Evolutionary conservation across 345 rosid genomes (phyloP).

Genomic region (Hirschfeldia incana): DNA sequence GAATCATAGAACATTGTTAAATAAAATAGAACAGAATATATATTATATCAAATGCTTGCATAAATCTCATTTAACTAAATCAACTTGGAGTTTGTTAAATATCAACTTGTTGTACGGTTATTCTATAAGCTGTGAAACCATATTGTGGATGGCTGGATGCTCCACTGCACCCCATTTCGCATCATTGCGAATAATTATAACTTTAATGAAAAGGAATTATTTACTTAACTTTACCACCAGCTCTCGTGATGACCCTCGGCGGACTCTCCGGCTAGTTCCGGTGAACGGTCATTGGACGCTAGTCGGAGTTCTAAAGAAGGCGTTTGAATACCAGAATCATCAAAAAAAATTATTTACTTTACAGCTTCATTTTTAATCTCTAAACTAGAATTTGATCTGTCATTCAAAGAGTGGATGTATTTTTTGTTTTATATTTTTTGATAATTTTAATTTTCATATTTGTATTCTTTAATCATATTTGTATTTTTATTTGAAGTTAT

Average conservation of each 20-base stretch:
- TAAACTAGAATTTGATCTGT: not conserved
- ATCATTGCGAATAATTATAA: constrained; percentile 2
- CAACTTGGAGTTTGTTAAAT: constrained; percentile 20
- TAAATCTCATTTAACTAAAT: constrained; percentile 16
- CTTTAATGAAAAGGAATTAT: not conserved
- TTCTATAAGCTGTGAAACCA: constrained; percentile 28
- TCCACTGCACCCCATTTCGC: constrained; percentile 24
- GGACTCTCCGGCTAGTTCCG: no score
- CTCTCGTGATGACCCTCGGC: no score
- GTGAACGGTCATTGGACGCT: no score
- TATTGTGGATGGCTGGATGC: constrained; percentile 23
- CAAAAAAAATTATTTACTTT: not conserved
- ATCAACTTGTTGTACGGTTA: constrained; percentile 35
- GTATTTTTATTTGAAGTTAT: no score
- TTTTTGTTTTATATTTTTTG: no score
- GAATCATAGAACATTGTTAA: constrained; percentile 23
- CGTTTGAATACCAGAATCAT: no score
- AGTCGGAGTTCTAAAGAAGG: no score
- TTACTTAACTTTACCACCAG: no score
- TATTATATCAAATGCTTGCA: not conserved
- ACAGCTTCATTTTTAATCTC: not conserved
- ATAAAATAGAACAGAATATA: not conserved
- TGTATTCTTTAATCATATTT: no score
- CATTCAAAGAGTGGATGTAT: no score
- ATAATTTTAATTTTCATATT: no score